These are phyloP conservation scores for Mucor saturninus DNA, from an alignment of 371 early-diverging fungal genomes.

Conservation along the genomic window DNA sequence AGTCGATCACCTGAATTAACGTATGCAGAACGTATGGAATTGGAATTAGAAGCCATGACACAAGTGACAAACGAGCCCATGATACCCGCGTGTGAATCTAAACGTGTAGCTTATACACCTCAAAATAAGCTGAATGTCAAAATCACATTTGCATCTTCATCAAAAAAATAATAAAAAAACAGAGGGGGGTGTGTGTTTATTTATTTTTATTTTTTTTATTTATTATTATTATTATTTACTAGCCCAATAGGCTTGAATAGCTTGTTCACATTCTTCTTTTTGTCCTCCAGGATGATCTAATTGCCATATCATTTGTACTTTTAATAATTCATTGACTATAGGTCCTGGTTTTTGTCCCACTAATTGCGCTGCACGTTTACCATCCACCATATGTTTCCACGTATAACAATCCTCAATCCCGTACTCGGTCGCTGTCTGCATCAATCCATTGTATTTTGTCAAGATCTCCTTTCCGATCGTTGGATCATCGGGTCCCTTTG, in stretches of 20 bases:
- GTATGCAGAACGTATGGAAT: constrained; percentile 30
- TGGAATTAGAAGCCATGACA: constrained; percentile 19
- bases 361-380: constrained; percentile 61
- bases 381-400: constrained; percentile 70
- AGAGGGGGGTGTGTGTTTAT: no score
- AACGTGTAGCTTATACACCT: constrained; percentile 18
- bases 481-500: constrained; percentile 12
- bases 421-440: constrained; percentile 38
- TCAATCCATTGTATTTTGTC: constrained; percentile 45
- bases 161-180: constrained; percentile 15
- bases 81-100: not conserved
- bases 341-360: constrained; percentile 74
- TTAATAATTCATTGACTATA: constrained; percentile 54
- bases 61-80: constrained; percentile 5
- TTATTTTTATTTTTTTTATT: no score
- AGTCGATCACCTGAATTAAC: constrained; percentile 23
- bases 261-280: constrained; percentile 58
- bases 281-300: constrained; percentile 68
- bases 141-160: constrained; percentile 17
- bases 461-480: constrained; percentile 19
- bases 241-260: constrained; percentile 42
- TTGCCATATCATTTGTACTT: constrained; percentile 77
- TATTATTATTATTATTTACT: constrained; percentile 1
- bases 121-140: constrained; percentile 26
- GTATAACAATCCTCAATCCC: constrained; percentile 60